Conservation (phyloP, 1,139 yeast genomes). For the Pichia terricola region DNA sequence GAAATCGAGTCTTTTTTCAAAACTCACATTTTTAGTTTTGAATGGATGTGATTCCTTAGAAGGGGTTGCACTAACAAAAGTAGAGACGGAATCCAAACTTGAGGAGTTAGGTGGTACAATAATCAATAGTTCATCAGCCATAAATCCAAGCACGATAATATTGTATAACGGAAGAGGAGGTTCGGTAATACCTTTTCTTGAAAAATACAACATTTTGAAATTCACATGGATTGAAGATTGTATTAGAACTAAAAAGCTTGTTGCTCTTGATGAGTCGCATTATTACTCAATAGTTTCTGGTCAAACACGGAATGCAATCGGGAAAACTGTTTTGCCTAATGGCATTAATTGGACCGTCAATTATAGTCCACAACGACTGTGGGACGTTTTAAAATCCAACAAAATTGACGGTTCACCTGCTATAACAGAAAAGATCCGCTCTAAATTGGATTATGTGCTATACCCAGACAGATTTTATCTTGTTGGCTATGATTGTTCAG, state of each 20-base stretch:
- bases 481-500: background rate
- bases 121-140: background rate
- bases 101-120: background rate
- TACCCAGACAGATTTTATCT: background rate
- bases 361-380: slow-evolving; percentile 27
- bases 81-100: background rate
- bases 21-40: background rate
- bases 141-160: no score
- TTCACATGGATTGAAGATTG: slow-evolving; percentile 74
- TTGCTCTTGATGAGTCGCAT: slow-evolving; percentile 55
- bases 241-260: slow-evolving; percentile 31
- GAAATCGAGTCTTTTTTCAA: background rate
- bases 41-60: background rate
- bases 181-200: background rate
- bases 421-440: background rate
- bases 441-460: background rate
- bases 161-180: background rate
- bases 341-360: slow-evolving; percentile 43
- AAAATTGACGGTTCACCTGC: background rate
- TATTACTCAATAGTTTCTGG: slow-evolving; percentile 31
- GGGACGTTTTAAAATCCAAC: slow-evolving; percentile 20
- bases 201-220: background rate
- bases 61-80: no score
- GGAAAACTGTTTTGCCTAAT: slow-evolving; percentile 33
- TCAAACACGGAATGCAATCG: slow-evolving; percentile 17